A percentile compares a stretch with the other conserved stretches of the same genome.
These are phyloP conservation scores for Fraxinus greggii DNA, from an alignment of 305 asterid species.

Conservation along the genomic window DNA sequence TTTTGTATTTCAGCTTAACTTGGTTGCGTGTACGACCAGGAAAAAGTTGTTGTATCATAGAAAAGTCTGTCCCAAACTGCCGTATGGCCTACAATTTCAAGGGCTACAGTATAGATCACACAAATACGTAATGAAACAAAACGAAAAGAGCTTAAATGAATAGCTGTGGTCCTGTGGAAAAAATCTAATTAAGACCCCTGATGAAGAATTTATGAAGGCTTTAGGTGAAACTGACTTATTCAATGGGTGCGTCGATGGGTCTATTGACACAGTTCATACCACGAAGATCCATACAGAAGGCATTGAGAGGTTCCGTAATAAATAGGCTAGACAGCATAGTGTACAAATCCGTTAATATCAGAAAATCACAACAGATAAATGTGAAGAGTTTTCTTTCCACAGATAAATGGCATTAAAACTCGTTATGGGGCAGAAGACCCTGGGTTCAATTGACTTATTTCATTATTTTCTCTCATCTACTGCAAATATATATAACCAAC, in stretches of 20 bases:
- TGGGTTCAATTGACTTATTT: neutral
- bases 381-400: neutral
- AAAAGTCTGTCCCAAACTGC: slow-evolving; percentile 88
- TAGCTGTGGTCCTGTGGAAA: neutral
- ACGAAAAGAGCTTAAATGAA: neutral
- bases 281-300: neutral
- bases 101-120: neutral
- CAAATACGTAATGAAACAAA: neutral
- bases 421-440: neutral
- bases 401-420: neutral
- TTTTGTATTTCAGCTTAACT: slow-evolving; percentile 69
- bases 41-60: slow-evolving; percentile 82
- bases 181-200: neutral
- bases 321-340: neutral
- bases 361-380: neutral
- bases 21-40: slow-evolving; percentile 74
- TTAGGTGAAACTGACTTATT: neutral
- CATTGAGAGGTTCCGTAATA: neutral
- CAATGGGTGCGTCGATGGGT: neutral
- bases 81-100: slow-evolving; percentile 52
- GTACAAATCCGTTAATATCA: neutral
- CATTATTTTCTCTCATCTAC: neutral
- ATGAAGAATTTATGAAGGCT: neutral
- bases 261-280: neutral
- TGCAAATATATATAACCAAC: neutral